Percentiles rank a stretch among this genome's conserved stretches.
phyloP scores from a whole-genome alignment of 176 grass and related monocot species.

The Lolium multiflorum region DNA sequence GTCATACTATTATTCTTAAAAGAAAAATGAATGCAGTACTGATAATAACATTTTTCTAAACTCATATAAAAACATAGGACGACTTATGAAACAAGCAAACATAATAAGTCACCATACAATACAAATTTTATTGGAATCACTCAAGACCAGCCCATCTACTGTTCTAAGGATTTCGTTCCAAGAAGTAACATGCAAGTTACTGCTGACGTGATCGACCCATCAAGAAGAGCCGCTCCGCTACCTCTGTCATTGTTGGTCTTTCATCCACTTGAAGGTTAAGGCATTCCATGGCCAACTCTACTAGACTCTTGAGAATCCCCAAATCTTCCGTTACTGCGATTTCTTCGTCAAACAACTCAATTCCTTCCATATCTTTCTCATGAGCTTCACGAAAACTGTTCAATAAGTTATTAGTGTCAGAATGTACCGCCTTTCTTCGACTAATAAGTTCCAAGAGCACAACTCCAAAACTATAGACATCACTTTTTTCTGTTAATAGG shows the following conservation, averaged over 20 bases:
- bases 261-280: not conserved
- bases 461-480: not conserved
- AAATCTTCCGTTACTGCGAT: not conserved
- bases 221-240: not conserved
- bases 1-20: too few relatives aligned
- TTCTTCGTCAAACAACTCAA: not conserved
- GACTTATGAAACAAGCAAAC: too few relatives aligned
- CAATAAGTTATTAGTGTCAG: not conserved
- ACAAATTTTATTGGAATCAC: too few relatives aligned
- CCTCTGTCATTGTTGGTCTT: not conserved
- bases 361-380: not conserved
- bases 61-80: too few relatives aligned
- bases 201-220: not conserved
- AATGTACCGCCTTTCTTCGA: not conserved
- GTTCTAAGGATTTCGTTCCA: not conserved
- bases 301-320: not conserved
- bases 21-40: too few relatives aligned
- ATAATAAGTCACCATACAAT: too few relatives aligned
- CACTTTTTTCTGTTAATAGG: not conserved
- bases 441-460: not conserved
- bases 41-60: too few relatives aligned
- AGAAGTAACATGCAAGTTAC: too few relatives aligned
- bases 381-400: not conserved
- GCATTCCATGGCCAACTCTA: not conserved
- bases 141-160: not conserved